Evolutionary conservation across 805 yeast genomes (phyloP).

Genomic region (Saccharomycopsis babjevae): DNA sequence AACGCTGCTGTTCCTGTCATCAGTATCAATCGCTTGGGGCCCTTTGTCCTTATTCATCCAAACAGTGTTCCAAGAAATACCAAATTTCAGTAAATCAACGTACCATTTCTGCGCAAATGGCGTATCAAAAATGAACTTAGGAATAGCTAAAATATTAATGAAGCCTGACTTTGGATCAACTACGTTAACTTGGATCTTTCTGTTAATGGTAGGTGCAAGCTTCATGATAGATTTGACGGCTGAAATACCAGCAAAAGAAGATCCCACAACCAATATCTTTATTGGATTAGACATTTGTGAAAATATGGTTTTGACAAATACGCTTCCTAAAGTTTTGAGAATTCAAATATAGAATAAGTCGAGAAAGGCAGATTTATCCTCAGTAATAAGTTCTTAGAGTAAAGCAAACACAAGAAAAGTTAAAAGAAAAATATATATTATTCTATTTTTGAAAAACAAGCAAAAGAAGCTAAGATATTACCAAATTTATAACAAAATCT

Average conservation of each 20-base stretch:
- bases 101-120: conserved; percentile 30
- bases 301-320: too few relatives aligned
- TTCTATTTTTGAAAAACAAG: too few relatives aligned
- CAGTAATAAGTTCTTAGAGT: too few relatives aligned
- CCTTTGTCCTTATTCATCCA: conserved; percentile 13
- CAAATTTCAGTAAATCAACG: conserved; percentile 23
- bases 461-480: too few relatives aligned
- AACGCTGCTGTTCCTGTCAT: conserved; percentile 2
- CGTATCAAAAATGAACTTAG: conserved; percentile 28
- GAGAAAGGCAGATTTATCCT: too few relatives aligned
- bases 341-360: too few relatives aligned
- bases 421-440: too few relatives aligned
- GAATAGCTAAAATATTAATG: conserved; percentile 32
- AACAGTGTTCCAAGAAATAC: conserved; percentile 20
- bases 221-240: conserved; percentile 20
- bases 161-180: conserved; percentile 34
- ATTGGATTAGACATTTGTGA: conserved; percentile 22
- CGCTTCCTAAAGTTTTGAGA: too few relatives aligned
- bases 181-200: conserved; percentile 24
- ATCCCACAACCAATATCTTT: conserved; percentile 26
- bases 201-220: conserved; percentile 5
- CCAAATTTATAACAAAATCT: too few relatives aligned
- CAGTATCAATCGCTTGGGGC: conserved; percentile 20
- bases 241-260: conserved; percentile 30
- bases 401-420: too few relatives aligned